phyloP scores from a whole-genome alignment of 2,329 filamentous ascomycete species.

The Purpureocillium lavendulum region DNA sequence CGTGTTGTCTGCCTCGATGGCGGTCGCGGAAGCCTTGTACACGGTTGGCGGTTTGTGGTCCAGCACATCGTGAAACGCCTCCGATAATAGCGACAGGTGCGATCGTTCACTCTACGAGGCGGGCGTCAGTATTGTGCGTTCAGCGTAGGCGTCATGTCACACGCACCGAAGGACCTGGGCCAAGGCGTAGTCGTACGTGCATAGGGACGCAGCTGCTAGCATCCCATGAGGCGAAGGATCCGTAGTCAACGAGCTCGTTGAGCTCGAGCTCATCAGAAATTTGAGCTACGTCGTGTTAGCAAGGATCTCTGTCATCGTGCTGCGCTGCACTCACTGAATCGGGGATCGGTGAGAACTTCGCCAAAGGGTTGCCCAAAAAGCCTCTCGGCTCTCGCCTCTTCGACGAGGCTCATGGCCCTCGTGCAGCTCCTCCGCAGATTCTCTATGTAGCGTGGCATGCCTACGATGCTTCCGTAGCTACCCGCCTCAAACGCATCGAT shows the following conservation, averaged over 20 bases:
- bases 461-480: constrained; percentile 42
- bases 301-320: no score
- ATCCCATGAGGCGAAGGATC: constrained; percentile 40
- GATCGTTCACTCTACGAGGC: constrained; percentile 34
- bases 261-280: constrained; percentile 30
- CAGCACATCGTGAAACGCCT: constrained; percentile 43
- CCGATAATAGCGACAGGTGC: constrained; percentile 39
- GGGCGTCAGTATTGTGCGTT: constrained; percentile 1
- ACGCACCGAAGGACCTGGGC: constrained; percentile 40
- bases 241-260: constrained; percentile 40
- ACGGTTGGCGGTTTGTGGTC: constrained; percentile 38
- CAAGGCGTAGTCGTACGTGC: constrained; percentile 37
- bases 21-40: constrained; percentile 36
- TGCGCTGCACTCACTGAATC: constrained; percentile 33
- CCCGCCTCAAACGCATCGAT: constrained; percentile 40
- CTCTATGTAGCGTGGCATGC: constrained; percentile 35
- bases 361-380: constrained; percentile 30
- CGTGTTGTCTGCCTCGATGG: constrained; percentile 30
- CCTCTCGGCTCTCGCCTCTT: constrained; percentile 39
- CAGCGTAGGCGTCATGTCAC: constrained; percentile 4
- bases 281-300: constrained; percentile 24
- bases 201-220: constrained; percentile 27
- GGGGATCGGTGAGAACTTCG: constrained; percentile 31
- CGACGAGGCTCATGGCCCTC: constrained; percentile 41
- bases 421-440: constrained; percentile 41